Base-by-base conservation (phyloP, 192 early-diverging fungal genomes). In the Spizellomyces sp. region DNA sequence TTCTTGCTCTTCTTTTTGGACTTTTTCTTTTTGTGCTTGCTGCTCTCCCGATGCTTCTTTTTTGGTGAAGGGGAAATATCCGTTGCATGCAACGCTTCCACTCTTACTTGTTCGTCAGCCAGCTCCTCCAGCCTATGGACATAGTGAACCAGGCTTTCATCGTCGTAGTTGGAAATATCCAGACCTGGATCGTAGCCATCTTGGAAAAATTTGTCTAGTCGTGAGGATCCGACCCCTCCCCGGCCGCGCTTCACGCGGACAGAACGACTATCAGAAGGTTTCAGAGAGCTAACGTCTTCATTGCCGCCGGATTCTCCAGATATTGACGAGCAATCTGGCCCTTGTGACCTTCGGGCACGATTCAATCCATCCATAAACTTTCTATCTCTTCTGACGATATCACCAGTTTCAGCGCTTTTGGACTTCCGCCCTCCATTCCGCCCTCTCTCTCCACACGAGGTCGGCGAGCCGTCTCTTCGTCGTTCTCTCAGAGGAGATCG, bases 141-240 rank as follows among this genome's bases (percentile, higher is more conserved):
- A 61, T 81, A 85, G 15, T 69, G 59, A 4, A 65, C 60, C 43
- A 83, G 22, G 66, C 60, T 79, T 10, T 43, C 47, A 55, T 83
- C 83, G 67, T 81, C 79, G 64, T 81, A 85, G 70, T 85, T 85
- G 65, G 79, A 75, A 19, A 81, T 64, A 67, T 85, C 83, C 4
- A 83, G 67, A 9, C 67, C 36, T 0, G 83, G 81, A 64, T 85
- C 71, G 67, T 85, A 85, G 5, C 48, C 65, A 7, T 80, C 75
- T 10, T 56, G 62, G 75, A 85, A 85, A 45, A 59, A 78, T 58
- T 80, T 77, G 70, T 85, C 83, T 45, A 85, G 71, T 5, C 81
- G 73, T 19, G 76, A 47, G 17, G 80, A 77, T 6, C 80, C 72
- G 36, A 69, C 55, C 45, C 42, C 36, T n/a, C 77, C 75, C 12